phyloP scores from a whole-genome alignment of 2,329 filamentous ascomycete species.

The Didymella lethalis region DNA sequence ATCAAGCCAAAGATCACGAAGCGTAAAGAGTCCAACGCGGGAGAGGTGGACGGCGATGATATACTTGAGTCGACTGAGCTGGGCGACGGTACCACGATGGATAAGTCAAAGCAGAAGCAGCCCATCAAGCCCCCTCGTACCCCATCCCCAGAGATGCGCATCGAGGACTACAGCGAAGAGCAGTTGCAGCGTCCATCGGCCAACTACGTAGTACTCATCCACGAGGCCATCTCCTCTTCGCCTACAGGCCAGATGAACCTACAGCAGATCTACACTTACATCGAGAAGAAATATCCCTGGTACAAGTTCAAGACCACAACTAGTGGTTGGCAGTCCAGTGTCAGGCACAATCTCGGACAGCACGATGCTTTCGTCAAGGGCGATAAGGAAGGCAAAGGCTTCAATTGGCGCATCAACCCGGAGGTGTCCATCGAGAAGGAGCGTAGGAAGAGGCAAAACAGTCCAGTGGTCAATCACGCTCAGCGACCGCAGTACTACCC shows the following conservation, averaged over 20 bases:
- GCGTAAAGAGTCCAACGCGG: conserved; percentile 50
- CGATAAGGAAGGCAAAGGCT: conserved; percentile 68
- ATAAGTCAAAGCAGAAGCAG: conserved; percentile 56
- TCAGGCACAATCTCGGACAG: conserved; percentile 70
- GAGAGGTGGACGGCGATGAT: conserved; percentile 46
- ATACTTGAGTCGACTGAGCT: conserved; percentile 49
- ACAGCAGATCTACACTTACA: conserved; percentile 70
- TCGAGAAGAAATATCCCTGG: conserved; percentile 69
- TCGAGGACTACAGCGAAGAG: conserved; percentile 74
- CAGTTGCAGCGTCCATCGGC: conserved; percentile 73
- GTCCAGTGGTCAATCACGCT: conserved; percentile 50
- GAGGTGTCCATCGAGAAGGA: conserved; percentile 68
- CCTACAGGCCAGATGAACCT: conserved; percentile 66
- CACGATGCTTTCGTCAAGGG: conserved; percentile 67
- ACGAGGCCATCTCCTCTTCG: conserved; percentile 67
- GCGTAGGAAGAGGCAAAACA: conserved; percentile 59
- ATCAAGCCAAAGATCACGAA: conserved; percentile 48
- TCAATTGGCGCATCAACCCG: conserved; percentile 68
- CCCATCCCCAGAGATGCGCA: conserved; percentile 68
- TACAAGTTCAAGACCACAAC: conserved; percentile 68
- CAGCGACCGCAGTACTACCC: conserved; percentile 46
- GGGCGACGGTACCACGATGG: conserved; percentile 42
- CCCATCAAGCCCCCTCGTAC: conserved; percentile 60
- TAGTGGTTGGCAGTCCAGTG: conserved; percentile 71
- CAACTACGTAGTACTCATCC: conserved; percentile 70